Conservation (phyloP, 495 filamentous ascomycete species). For the Xylaria nigripes region DNA sequence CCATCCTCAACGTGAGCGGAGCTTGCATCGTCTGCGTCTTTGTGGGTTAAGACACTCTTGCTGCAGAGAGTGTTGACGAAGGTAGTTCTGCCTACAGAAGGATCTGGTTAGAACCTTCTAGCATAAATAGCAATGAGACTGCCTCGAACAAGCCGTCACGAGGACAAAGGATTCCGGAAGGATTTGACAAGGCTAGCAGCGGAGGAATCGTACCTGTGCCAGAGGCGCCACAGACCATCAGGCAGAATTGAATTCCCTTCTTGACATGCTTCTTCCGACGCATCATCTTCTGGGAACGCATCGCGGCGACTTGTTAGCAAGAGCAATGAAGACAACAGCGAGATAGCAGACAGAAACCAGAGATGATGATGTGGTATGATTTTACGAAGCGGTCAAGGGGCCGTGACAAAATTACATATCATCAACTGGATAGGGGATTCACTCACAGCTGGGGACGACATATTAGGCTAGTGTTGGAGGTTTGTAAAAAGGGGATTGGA, state of each 20-base stretch:
- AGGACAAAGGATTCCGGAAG: slow-evolving; percentile 2
- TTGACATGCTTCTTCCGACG: slow-evolving; percentile 99
- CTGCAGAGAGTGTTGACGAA: slow-evolving; percentile 99
- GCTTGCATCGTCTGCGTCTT: slow-evolving; percentile 81
- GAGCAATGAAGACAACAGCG: neutral
- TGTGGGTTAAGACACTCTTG: slow-evolving; percentile 78
- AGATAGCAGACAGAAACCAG: slow-evolving; percentile 3
- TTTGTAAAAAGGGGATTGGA: slow-evolving; percentile 18
- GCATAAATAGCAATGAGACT: neutral
- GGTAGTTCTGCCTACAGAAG: slow-evolving; percentile 73
- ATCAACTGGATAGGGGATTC: slow-evolving; percentile 24
- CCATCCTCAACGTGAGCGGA: slow-evolving; percentile 91
- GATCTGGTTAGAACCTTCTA: slow-evolving; percentile 20
- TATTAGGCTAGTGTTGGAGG: slow-evolving; percentile 25
- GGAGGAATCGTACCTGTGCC: slow-evolving; percentile 70
- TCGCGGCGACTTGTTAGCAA: slow-evolving; percentile 28
- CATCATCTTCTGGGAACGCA: slow-evolving; percentile 70
- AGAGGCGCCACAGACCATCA: slow-evolving; percentile 99
- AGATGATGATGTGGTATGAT: slow-evolving; percentile 12
- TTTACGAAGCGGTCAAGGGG: slow-evolving; percentile 7
- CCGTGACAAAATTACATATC: slow-evolving; percentile 11
- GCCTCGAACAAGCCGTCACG: neutral
- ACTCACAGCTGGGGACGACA: slow-evolving; percentile 34
- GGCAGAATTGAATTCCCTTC: slow-evolving; percentile 99
- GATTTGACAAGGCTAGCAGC: slow-evolving; percentile 7